These are phyloP conservation scores for Starmera quercuum DNA, from an alignment of 805 yeast species.

Conservation along the genomic window DNA sequence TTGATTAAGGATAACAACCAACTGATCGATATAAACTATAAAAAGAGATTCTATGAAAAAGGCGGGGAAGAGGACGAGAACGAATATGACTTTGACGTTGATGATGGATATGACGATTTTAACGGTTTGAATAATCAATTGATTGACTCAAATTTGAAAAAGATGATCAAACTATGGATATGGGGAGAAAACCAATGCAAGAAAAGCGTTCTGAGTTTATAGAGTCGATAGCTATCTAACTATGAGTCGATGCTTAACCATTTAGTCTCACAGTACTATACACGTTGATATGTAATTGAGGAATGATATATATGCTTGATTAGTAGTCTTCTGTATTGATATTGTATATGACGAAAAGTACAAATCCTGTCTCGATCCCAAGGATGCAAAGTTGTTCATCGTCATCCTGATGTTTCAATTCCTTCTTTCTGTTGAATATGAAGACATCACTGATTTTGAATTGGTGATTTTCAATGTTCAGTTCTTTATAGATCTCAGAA, in stretches of 20 bases:
- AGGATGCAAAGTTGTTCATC: constrained; percentile 40
- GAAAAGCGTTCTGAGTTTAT: constrained; percentile 9
- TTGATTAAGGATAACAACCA: constrained; percentile 18
- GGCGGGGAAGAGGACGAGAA: neutral
- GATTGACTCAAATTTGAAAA: constrained; percentile 34
- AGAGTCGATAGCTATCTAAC: neutral
- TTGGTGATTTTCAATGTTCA: constrained; percentile 7
- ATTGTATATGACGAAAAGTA: constrained; percentile 27
- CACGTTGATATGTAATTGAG: neutral
- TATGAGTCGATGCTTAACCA: neutral
- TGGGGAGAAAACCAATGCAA: constrained; percentile 51
- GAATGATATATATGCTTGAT: constrained; percentile 1
- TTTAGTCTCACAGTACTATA: neutral
- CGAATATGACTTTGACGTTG: neutral
- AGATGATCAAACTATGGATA: constrained; percentile 52
- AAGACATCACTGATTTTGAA: constrained; percentile 26
- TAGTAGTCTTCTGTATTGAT: constrained; percentile 3
- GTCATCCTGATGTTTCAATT: constrained; percentile 25
- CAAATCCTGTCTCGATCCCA: constrained; percentile 48
- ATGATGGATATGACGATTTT: constrained; percentile 3
- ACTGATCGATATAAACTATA: neutral
- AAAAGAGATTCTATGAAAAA: neutral
- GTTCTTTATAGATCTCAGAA: constrained; percentile 23
- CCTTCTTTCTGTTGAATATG: constrained; percentile 26
- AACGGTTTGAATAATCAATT: constrained; percentile 2